These are phyloP conservation scores for Setaria italica DNA, from an alignment of 202 grass and related monocot species.

Conservation along the genomic window DNA sequence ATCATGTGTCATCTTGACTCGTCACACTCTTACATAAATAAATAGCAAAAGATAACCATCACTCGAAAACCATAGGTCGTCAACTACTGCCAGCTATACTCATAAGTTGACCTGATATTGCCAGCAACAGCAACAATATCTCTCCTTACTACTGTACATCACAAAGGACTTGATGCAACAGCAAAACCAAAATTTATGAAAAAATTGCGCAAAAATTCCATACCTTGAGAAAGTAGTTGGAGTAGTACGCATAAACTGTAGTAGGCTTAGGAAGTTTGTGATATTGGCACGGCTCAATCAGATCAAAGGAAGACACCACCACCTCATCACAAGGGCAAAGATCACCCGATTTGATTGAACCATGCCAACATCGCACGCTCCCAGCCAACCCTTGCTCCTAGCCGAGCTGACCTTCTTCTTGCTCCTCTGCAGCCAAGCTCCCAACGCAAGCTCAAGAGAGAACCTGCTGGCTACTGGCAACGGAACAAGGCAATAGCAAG, in stretches of 20 bases:
- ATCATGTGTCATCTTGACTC: not conserved
- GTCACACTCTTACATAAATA: not conserved
- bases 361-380: conserved; percentile 70
- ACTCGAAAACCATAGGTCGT: not conserved
- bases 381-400: conserved; percentile 19
- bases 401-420: not conserved
- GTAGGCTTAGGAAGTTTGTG: conserved; percentile 47
- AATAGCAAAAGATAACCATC: conserved; percentile 3
- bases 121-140: not conserved
- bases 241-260: not conserved
- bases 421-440: not conserved
- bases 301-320: not conserved
- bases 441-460: not conserved
- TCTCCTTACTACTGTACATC: not conserved
- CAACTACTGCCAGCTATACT: not conserved
- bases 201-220: not conserved
- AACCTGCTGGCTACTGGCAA: not conserved
- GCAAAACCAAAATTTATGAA: not conserved
- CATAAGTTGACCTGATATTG: not conserved
- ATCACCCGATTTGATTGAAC: conserved; percentile 55
- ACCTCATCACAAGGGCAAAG: not conserved
- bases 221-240: conserved; percentile 34
- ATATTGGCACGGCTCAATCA: conserved; percentile 83
- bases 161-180: not conserved
- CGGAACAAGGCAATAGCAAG: not conserved